Conservation (phyloP, 2,329 filamentous ascomycete species). For the Diaporthe vexans region DNA sequence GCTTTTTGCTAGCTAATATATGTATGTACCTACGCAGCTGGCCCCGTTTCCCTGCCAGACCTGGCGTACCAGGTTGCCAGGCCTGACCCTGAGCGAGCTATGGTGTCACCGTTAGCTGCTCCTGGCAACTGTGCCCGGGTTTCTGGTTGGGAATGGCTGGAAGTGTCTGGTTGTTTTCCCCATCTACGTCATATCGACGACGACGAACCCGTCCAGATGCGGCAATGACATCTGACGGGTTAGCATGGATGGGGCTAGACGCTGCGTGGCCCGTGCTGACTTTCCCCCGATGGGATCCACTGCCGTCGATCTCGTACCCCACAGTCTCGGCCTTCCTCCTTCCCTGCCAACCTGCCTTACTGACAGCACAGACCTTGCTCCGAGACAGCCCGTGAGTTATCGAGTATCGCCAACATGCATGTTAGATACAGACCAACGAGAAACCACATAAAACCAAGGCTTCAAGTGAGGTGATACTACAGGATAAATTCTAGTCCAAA, state of each 20-base stretch:
- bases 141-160: background rate
- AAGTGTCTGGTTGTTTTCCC: background rate
- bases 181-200: conserved; percentile 29
- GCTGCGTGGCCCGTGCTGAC: background rate
- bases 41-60: background rate
- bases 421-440: no score
- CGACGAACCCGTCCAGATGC: conserved; percentile 6
- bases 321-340: background rate
- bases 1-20: background rate
- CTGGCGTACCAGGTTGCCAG: background rate
- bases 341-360: no score
- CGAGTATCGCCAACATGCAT: no score
- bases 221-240: conserved; percentile 23
- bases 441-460: no score
- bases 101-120: conserved; percentile 12
- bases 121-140: background rate
- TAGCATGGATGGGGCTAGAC: conserved; percentile 8
- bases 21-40: background rate
- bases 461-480: no score
- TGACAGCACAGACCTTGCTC: no score
- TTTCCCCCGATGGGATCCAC: background rate
- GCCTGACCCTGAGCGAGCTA: background rate
- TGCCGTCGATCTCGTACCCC: conserved; percentile 14
- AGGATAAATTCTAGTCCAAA: no score
- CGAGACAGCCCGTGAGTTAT: no score